A percentile compares a stretch with the other conserved stretches of the same genome.
Conservation (phyloP, 306 rosid genomes). For the Lathyrus oleraceus region DNA sequence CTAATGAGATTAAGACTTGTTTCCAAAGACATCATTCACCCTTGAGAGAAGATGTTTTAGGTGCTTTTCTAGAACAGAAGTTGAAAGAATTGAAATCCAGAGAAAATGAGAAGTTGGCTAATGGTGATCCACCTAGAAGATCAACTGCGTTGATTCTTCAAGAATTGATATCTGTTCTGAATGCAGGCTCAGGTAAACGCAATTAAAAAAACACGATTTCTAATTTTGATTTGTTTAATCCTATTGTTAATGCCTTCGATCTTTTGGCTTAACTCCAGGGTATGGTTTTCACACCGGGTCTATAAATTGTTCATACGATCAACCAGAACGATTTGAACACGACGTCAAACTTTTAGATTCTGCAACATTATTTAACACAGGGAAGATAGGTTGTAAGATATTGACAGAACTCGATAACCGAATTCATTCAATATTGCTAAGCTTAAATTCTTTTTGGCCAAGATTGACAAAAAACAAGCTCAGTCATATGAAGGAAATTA, state of each 20-base stretch:
- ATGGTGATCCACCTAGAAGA: slow-evolving; percentile 43
- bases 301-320: slow-evolving; percentile 46
- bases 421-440: slow-evolving; percentile 37
- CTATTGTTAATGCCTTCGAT: slow-evolving; percentile 22
- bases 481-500: slow-evolving; percentile 51
- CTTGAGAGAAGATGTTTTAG: slow-evolving; percentile 56
- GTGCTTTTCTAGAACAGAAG: slow-evolving; percentile 64
- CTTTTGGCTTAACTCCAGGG: slow-evolving; percentile 43
- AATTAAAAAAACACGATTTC: neutral
- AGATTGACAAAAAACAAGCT: slow-evolving; percentile 49
- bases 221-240: neutral
- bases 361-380: slow-evolving; percentile 46
- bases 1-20: slow-evolving; percentile 29
- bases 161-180: slow-evolving; percentile 58
- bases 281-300: slow-evolving; percentile 42
- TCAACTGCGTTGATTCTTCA: slow-evolving; percentile 64
- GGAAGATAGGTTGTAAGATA: slow-evolving; percentile 34
- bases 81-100: slow-evolving; percentile 58
- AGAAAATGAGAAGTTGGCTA: slow-evolving; percentile 46
- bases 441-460: slow-evolving; percentile 39
- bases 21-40: slow-evolving; percentile 42
- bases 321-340: slow-evolving; percentile 35
- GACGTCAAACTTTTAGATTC: slow-evolving; percentile 50
- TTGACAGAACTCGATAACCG: slow-evolving; percentile 39
- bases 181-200: slow-evolving; percentile 61